Base-by-base conservation (phyloP, 495 filamentous ascomycete genomes). In the Sordaria brevicollis region DNA sequence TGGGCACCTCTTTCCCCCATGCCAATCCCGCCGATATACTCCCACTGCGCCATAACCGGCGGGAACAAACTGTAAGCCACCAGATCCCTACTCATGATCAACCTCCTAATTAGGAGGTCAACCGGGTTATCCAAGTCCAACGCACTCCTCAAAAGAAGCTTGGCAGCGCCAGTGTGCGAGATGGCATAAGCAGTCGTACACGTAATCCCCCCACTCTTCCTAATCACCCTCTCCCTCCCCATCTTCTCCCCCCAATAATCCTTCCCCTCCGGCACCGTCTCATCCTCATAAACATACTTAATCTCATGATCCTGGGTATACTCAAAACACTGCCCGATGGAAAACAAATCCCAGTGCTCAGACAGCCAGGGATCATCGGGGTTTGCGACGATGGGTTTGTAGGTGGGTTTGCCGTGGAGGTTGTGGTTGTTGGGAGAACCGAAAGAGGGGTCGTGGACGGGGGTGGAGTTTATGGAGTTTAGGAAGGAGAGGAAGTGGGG, bases 131-230 rank as follows among this genome's bases (percentile, higher is more conserved):
- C 73, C 33, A 75, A 65, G 25, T 75, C 69, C 19, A 75, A 1
- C 17, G 73, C 68, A 4, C 62, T 39, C 19, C 73, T 65, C 66
- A 75, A 17, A 33, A 75, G 36, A 8, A 75, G 65, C 49, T 75
- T 75, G 15, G 71, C 69, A 0, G 73, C 73, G 2, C 73, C 73
- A 2, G 71, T 75, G 33, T 75, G 73, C 19, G 29, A 39, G 8
- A 75, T 71, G 29, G 73, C 73, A 35, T 75, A 75, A 11, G 73
- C 65, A 0, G 73, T 75, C 4, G 69, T 71, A 35, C 73, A 75
- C 1, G 68, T 70, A 35, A 73, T 69, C 35, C 73, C 73, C 33
- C 71, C 71, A 4, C 43, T 66, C 62, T 69, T 67, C 62, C 73
- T 72, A 36, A 75, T 36, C 5, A 75, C 67, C 35, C 73, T 72